These are phyloP conservation scores for Stagonosporopsis chrysanthemi DNA, from an alignment of 2,329 filamentous ascomycete genomes.

Conservation along the genomic window DNA sequence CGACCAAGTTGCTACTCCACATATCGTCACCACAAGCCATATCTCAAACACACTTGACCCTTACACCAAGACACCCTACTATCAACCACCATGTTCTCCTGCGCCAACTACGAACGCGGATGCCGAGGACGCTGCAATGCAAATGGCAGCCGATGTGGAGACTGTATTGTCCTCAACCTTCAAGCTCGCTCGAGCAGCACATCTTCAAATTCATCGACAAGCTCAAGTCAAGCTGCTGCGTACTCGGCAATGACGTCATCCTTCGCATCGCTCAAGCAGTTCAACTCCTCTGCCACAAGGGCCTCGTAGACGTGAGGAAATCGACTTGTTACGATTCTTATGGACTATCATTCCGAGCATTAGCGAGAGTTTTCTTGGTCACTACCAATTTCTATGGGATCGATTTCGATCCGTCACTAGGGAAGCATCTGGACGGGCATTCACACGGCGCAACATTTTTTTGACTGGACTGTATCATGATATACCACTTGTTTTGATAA, in stretches of 20 bases:
- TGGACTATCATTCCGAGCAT: constrained; percentile 26
- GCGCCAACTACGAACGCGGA: constrained; percentile 55
- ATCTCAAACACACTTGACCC: background rate
- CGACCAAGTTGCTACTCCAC: background rate
- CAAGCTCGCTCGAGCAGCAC: constrained; percentile 43
- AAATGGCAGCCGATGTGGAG: constrained; percentile 47
- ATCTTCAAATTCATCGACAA: constrained; percentile 43
- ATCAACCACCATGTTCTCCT: constrained; percentile 51
- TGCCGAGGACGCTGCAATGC: constrained; percentile 53
- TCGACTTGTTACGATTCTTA: constrained; percentile 13
- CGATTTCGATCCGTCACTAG: constrained; percentile 1
- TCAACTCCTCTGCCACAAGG: constrained; percentile 30
- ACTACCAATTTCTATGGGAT: constrained; percentile 13
- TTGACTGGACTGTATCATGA: constrained; percentile 11
- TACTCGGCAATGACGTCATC: constrained; percentile 53
- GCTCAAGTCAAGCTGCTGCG: constrained; percentile 30
- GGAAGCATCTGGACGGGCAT: constrained; percentile 16
- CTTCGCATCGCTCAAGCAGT: constrained; percentile 50
- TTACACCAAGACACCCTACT: background rate
- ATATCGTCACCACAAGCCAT: background rate
- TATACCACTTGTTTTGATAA: constrained; percentile 17
- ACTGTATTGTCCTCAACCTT: constrained; percentile 52
- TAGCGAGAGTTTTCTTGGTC: constrained; percentile 31
- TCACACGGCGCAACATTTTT: constrained; percentile 10
- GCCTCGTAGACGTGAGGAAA: constrained; percentile 28